Evolutionary conservation across 495 filamentous ascomycete genomes (phyloP).

Genomic region (Sordaria brevicollis): DNA sequence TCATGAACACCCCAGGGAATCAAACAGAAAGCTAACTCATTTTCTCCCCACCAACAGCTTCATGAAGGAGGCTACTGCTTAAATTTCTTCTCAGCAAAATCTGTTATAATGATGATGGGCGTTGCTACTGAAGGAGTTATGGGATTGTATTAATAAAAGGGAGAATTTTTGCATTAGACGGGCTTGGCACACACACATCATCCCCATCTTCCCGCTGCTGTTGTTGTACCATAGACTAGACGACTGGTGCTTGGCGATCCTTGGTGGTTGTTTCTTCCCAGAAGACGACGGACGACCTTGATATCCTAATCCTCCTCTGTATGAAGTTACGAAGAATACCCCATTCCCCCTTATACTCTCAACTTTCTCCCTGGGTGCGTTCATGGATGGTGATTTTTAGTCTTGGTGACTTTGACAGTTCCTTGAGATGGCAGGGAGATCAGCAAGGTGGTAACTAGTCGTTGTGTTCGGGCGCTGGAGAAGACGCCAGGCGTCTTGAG

Average conservation of each 20-base stretch:
- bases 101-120: background rate
- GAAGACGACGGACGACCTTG: constrained; percentile 4
- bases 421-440: background rate
- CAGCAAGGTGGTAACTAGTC: background rate
- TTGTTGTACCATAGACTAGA: constrained; percentile 15
- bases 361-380: background rate
- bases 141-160: constrained; percentile 7
- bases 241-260: constrained; percentile 8
- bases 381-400: background rate
- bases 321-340: background rate
- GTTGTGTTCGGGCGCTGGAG: background rate
- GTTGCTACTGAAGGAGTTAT: background rate
- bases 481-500: background rate
- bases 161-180: constrained; percentile 14
- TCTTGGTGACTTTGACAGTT: background rate
- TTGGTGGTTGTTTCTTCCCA: background rate
- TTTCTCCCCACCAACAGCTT: constrained; percentile 31
- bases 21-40: constrained; percentile 5
- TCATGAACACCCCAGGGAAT: background rate
- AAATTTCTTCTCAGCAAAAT: constrained; percentile 18
- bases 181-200: constrained; percentile 6
- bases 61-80: constrained; percentile 55
- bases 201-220: background rate
- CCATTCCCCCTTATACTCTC: background rate
- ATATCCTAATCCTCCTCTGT: constrained; percentile 1